A percentile compares a stretch with the other conserved stretches of the same genome.
Evolutionary conservation across 257 asterid genomes (phyloP).

Genomic region (Solanum tacnaense): DNA sequence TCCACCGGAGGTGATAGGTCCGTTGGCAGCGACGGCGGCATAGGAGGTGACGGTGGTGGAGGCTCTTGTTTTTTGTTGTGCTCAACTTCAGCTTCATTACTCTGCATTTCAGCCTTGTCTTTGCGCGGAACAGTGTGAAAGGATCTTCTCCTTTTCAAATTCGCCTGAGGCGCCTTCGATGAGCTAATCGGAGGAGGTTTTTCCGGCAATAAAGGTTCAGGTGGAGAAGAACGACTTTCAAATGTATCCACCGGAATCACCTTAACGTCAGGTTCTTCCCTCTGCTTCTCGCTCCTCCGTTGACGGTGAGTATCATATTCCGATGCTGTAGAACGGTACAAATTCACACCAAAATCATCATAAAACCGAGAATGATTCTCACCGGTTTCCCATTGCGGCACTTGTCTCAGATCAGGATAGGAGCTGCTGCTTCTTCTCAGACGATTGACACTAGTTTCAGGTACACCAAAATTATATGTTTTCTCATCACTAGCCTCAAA

Average conservation of each 20-base stretch:
- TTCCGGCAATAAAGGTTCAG: slow-evolving; percentile 24
- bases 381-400: slow-evolving; percentile 34
- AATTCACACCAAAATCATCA: slow-evolving; percentile 62
- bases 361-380: slow-evolving; percentile 27
- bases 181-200: slow-evolving; percentile 12
- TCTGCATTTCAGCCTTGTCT: slow-evolving; percentile 19
- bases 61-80: slow-evolving; percentile 7
- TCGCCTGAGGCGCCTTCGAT: slow-evolving; percentile 10
- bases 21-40: slow-evolving; percentile 10
- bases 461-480: slow-evolving; percentile 9
- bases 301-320: slow-evolving; percentile 10
- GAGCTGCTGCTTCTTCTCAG: slow-evolving; percentile 72
- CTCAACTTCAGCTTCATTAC: slow-evolving; percentile 12
- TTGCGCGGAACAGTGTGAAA: slow-evolving; percentile 34
- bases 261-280: slow-evolving; percentile 15
- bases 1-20: slow-evolving; percentile 13
- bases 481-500: slow-evolving; percentile 30
- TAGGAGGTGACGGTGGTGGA: slow-evolving; percentile 14
- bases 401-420: slow-evolving; percentile 72
- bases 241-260: slow-evolving; percentile 62
- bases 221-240: slow-evolving; percentile 26
- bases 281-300: slow-evolving; percentile 11
- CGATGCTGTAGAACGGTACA: slow-evolving; percentile 24
- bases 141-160: slow-evolving; percentile 40
- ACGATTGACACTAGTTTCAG: slow-evolving; percentile 21